A percentile compares a stretch with the other conserved stretches of the same genome.
These are phyloP conservation scores for Neonectria punicea DNA, from an alignment of 2,329 filamentous ascomycete species.

Conservation along the genomic window DNA sequence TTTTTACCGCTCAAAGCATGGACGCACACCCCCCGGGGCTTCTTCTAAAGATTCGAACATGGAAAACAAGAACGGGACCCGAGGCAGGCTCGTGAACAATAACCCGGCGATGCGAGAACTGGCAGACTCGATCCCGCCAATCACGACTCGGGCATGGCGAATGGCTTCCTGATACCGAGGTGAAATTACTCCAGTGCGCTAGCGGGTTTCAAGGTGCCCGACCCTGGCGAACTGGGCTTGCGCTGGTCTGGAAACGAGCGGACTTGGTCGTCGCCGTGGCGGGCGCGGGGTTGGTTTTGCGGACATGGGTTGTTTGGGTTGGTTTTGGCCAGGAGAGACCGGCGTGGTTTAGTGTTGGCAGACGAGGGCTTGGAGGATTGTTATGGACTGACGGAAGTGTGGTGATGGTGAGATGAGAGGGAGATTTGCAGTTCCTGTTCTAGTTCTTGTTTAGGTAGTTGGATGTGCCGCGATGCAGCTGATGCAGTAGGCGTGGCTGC, in stretches of 20 bases:
- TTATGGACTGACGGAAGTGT: not conserved
- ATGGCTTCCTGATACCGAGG: constrained; percentile 54
- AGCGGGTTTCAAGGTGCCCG: constrained; percentile 64
- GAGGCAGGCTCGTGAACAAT: not conserved
- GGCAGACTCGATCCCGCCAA: constrained; percentile 19
- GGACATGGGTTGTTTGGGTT: not conserved
- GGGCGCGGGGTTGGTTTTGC: not conserved
- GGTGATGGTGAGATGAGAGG: not conserved
- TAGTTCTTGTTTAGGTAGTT: not conserved
- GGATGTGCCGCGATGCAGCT: not conserved
- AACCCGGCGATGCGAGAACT: constrained; percentile 6
- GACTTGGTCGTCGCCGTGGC: not conserved
- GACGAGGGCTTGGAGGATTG: not conserved
- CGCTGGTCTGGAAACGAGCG: constrained; percentile 13
- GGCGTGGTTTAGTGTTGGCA: not conserved
- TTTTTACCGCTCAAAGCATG: not conserved
- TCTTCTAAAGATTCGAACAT: not conserved
- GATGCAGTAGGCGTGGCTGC: not conserved
- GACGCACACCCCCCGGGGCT: not conserved
- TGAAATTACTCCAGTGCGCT: constrained; percentile 60
- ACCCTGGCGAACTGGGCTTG: constrained; percentile 27
- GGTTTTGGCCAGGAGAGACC: not conserved
- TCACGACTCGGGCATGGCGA: constrained; percentile 10
- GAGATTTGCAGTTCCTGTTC: not conserved
- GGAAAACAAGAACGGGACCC: not conserved